Evolutionary conservation across 2,329 filamentous ascomycete species (phyloP), one percentile per base, ranked within the genome.

Genomic region (Fusarium multiceps): DNA sequence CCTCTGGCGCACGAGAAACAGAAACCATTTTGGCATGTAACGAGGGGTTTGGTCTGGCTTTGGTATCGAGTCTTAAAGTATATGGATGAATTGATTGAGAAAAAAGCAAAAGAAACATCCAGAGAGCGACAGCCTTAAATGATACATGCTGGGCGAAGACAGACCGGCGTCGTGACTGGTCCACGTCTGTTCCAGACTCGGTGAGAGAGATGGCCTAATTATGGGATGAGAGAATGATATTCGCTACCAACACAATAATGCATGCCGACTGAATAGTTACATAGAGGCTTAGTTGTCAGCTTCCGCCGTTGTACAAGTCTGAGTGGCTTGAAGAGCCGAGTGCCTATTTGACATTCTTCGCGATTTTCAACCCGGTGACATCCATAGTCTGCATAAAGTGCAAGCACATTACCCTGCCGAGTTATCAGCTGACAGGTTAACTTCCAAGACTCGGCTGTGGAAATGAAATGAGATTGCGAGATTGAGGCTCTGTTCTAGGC

Each of bases 221-320:
- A 37, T 7, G 16, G 9, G 9, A 37, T 11, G 18, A 11, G 18
- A 37, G 16, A 37, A 37, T 37, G 34, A 9, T 11, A 37, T 6
- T 1, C 0, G 9, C 16, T 11, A 37, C 34, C 34, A 6, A n/a
- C 16, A 0, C 18, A 3, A 18, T 11, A 37, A 10, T 37, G 34
- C 3, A 9, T 11, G 34, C 2, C 9, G 8, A 34, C 16, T 8
- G 0, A 18, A 37, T 37, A 37, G 34, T 37, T 1, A 0, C 9
- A 37, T 37, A 9, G 5, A 37, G 34, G 14, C 14, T 18, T 18
- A 18, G 4, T 37, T 5, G 5, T 2, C 16, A 37, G 32, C 16
- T 37, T 37, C 3, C 34, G 4, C 4, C 16, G 9, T 37, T 37
- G 18, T 5, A n/a, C 34, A 37, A 37, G 34, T n/a, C 9, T n/a